Base-by-base conservation (phyloP, 129 eudicot species). In the Erigeron canadensis region DNA sequence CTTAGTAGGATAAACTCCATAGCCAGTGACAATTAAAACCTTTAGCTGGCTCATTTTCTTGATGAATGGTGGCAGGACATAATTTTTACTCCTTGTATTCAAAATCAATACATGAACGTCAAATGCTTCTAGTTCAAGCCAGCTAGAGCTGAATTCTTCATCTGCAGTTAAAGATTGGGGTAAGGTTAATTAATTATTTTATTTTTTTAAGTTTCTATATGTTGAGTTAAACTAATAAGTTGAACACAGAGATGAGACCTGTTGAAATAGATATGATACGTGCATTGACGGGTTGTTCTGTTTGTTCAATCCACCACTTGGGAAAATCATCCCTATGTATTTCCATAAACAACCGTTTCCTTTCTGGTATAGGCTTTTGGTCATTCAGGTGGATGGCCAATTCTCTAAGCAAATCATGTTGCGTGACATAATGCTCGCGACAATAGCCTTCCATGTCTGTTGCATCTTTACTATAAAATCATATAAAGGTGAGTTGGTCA, bases 351-450 rank as follows among this genome's bases (percentile, higher is more conserved):
- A 87, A 54, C 16, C 85, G 70, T 71, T 60, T 45, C 40, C 86
- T 81, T 67, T 76, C 22, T 10, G 69, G 43, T 54, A 79, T 21
- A 6, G 80, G 77, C 7, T 79, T 81, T 67, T 69, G 71, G 72
- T 64, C 56, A 56, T 71, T 72, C 38, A 63, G 59, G 59, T 79
- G 76, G 53, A 84, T 76, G 70, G 79, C 77, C 58, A 84, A 75
- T 44, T 84, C 88, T 74, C 92, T 76, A 68, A 84, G 80, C 53
- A 84, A 60, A 62, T 84, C 92, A 65, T 84, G 88, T 40, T 81
- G 92, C 34, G 57, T 79, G 45, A 76, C 81, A 59, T 67, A 79
- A 42, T 79, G 82, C 47, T 79, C 84, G 4, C 74, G 75, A 16
- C 80, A 80, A 68, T 83, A 83, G 13, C 87, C 84, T 74, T 74